A percentile compares a stretch with the other conserved stretches of the same genome.
phyloP scores from a whole-genome alignment of 2,329 filamentous ascomycete genomes.

The Aspergillus sp. region DNA sequence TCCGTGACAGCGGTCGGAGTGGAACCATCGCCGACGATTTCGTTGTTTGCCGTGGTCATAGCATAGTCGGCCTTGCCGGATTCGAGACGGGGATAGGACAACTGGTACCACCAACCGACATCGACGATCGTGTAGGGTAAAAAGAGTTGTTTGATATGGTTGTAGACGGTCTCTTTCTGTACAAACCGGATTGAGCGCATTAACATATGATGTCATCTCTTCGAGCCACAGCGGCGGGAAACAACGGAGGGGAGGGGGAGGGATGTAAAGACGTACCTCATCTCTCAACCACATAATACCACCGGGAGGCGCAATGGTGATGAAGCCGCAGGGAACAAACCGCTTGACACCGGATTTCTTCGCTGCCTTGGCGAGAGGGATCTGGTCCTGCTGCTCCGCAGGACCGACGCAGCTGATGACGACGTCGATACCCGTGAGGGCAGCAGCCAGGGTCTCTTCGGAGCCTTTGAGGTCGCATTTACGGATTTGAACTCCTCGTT shows the following conservation, averaged over 20 bases:
- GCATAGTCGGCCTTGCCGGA: slow-evolving; percentile 41
- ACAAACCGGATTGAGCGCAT: not conserved
- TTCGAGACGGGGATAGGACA: slow-evolving; percentile 39
- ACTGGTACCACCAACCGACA: slow-evolving; percentile 52
- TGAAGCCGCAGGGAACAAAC: slow-evolving; percentile 47
- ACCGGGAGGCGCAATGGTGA: slow-evolving; percentile 39
- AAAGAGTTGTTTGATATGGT: slow-evolving; percentile 41
- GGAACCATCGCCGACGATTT: slow-evolving; percentile 42
- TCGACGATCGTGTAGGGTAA: slow-evolving; percentile 52
- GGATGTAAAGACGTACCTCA: slow-evolving; percentile 21
- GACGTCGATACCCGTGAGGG: slow-evolving; percentile 38
- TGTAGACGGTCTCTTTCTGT: slow-evolving; percentile 45
- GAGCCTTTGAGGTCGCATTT: slow-evolving; percentile 37
- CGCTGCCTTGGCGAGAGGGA: slow-evolving; percentile 41
- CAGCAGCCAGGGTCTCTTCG: slow-evolving; percentile 35
- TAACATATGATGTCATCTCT: not conserved
- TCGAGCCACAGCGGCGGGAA: not conserved
- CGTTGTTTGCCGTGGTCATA: slow-evolving; percentile 26
- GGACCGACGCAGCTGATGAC: slow-evolving; percentile 39
- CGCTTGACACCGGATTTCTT: slow-evolving; percentile 44
- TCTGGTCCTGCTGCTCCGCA: slow-evolving; percentile 34
- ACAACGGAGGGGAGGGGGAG: slow-evolving; percentile 3
- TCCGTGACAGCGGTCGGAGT: slow-evolving; percentile 40
- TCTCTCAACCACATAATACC: slow-evolving; percentile 38
- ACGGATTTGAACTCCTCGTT: slow-evolving; percentile 38